Evolutionary conservation across 768 basidiomycete genomes (phyloP).

Genomic region (Tulasnella sp.): DNA sequence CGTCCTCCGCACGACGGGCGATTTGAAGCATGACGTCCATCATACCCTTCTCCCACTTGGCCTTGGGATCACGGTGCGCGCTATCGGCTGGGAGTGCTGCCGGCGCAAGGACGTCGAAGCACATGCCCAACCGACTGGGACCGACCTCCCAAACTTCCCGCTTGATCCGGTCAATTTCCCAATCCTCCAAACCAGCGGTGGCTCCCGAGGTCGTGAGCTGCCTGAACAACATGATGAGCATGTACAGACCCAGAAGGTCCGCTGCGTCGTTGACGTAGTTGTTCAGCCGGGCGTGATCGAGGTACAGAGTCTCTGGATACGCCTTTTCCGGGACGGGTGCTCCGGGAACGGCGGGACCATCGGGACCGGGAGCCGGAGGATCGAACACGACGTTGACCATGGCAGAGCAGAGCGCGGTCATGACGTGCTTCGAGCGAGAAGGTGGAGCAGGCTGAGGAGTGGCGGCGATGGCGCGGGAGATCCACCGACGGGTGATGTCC

Average conservation of each 20-base stretch:
- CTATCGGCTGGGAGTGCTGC: neutral
- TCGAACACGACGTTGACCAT: slow-evolving; percentile 63
- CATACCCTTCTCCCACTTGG: slow-evolving; percentile 60
- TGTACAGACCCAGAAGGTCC: slow-evolving; percentile 74
- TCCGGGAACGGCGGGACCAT: slow-evolving; percentile 36
- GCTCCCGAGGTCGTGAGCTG: slow-evolving; percentile 63
- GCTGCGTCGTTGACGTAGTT: slow-evolving; percentile 70
- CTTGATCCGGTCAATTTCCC: slow-evolving; percentile 64
- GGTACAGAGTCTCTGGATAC: slow-evolving; percentile 79
- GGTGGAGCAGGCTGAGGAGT: slow-evolving; percentile 21
- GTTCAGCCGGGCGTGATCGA: slow-evolving; percentile 72
- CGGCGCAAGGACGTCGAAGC: slow-evolving; percentile 47
- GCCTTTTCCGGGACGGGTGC: slow-evolving; percentile 47
- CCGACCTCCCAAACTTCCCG: slow-evolving; percentile 74
- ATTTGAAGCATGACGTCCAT: slow-evolving; percentile 76
- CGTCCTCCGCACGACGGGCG: slow-evolving; percentile 59
- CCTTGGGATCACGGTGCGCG: slow-evolving; percentile 39
- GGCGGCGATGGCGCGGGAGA: slow-evolving; percentile 46
- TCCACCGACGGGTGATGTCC: slow-evolving; percentile 67
- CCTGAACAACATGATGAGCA: slow-evolving; percentile 79
- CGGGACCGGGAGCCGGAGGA: slow-evolving; percentile 46
- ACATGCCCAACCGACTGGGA: slow-evolving; percentile 62
- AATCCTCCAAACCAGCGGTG: slow-evolving; percentile 48
- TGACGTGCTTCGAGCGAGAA: slow-evolving; percentile 36
- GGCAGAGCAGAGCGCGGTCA: slow-evolving; percentile 39